Evolutionary conservation across 352 stramenopile species (phyloP).

Genomic region (Phytophthora cryptogea): DNA sequence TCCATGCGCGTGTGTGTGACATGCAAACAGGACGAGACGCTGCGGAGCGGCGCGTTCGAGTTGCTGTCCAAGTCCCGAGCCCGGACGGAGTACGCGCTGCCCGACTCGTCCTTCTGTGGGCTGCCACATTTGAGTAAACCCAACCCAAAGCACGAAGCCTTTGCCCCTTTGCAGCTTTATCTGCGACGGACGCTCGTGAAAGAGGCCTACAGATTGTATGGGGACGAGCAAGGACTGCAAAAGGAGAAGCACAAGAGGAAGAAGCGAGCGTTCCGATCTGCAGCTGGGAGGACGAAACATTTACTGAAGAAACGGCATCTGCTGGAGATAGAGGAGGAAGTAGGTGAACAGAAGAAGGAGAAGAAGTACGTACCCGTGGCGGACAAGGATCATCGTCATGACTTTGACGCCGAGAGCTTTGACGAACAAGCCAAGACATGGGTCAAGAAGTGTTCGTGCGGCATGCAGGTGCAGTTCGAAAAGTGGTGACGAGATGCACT

Average conservation of each 20-base stretch:
- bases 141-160: conserved; percentile 69
- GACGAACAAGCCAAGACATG: conserved; percentile 45
- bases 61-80: conserved; percentile 64
- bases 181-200: conserved; percentile 54
- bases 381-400: conserved; percentile 64
- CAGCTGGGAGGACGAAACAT: conserved; percentile 60
- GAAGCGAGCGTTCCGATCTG: conserved; percentile 50
- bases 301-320: conserved; percentile 54
- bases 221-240: conserved; percentile 44
- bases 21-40: conserved; percentile 65
- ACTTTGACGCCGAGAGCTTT: conserved; percentile 47
- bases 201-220: conserved; percentile 60
- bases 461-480: conserved; percentile 72
- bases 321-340: conserved; percentile 12
- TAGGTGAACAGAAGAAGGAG: conserved; percentile 7
- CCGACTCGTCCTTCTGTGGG: conserved; percentile 60
- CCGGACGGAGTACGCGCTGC: conserved; percentile 60
- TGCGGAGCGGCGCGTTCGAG: conserved; percentile 59
- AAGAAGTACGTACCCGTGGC: conserved; percentile 43
- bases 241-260: conserved; percentile 51
- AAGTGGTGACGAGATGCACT: conserved; percentile 51
- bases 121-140: conserved; percentile 55
- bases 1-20: conserved; percentile 56
- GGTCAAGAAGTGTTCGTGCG: conserved; percentile 61
- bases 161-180: conserved; percentile 71